Conservation (phyloP, 106 monocot genomes). For the Phalaenopsis aphrodite region DNA sequence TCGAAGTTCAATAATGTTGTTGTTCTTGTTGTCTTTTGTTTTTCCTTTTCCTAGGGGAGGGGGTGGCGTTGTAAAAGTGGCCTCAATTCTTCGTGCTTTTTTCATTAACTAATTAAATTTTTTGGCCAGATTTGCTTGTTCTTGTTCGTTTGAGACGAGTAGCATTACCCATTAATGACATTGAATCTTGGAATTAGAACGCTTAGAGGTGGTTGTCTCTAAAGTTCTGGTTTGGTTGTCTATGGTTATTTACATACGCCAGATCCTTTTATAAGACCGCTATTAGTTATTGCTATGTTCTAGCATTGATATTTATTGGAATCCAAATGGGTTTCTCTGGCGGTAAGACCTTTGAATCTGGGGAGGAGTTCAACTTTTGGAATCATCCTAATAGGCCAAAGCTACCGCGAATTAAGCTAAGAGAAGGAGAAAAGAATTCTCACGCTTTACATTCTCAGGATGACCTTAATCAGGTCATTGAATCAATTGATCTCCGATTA, state of each 20-base stretch:
- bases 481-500: slow-evolving; percentile 23
- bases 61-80: neutral
- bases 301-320: neutral
- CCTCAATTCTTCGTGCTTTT: neutral
- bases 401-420: slow-evolving; percentile 11
- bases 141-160: neutral
- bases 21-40: neutral
- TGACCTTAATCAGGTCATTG: slow-evolving; percentile 17
- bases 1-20: too few relatives aligned
- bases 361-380: slow-evolving; percentile 12
- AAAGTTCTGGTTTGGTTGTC: neutral
- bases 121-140: neutral
- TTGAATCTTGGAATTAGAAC: neutral
- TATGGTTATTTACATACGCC: neutral
- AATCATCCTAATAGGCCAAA: slow-evolving; percentile 10
- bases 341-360: slow-evolving; percentile 27
- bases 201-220: neutral
- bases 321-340: slow-evolving; percentile 34
- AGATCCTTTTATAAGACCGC: neutral
- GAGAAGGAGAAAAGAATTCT: slow-evolving; percentile 14
- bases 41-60: too few relatives aligned
- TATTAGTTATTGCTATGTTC: neutral
- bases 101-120: neutral
- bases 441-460: slow-evolving; percentile 10
- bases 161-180: neutral